Base-by-base conservation (phyloP, 176 grass and related monocot species). In the Ensete glaucum region DNA sequence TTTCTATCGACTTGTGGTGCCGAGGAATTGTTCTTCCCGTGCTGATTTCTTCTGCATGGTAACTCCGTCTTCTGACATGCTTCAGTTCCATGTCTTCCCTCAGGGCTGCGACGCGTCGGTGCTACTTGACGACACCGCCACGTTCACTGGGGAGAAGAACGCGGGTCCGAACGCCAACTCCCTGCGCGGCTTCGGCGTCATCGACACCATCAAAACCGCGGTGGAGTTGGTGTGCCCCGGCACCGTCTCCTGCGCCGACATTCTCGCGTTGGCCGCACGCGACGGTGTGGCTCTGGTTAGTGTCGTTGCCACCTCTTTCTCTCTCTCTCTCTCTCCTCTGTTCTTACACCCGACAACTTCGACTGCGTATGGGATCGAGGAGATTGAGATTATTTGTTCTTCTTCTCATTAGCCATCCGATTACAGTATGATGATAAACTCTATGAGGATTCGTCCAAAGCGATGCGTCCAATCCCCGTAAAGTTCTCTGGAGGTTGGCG, bases 161-260 rank as follows among this genome's bases (percentile, higher is more conserved):
- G 67, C 67, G 0, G 67, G 67, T 8, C 48, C 67, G 1, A 70
- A 70, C 43, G 67, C 67, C 17, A 70, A 70, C 48, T 70, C 67
- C 19, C 67, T 70, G 15, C 67, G 67, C 16, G 67, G 67, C 6
- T 70, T 70, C 16, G 17, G 11, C 9, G 67, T 70, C 43, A 12
- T 70, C 43, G 67, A 70, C 17, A 50, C 34, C 23, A 70, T 70
- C 34, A 70, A 70, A n/a, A 12, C 48, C 8, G 17, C 67, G 17
- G 67, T 70, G 43, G 67, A 70, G 67, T 1, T 20, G 8, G 1
- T 11, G 48, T 50, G 67, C 67, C 67, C 67, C 67, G 17, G 19
- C 15, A 72, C 56, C 26, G 86, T 96, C 59, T 77, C 59, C 20
- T 77, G 60, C 48, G 60, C 75, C 43, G 75, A 77, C 59, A 77